Conservation (phyloP, 2,329 filamentous ascomycete species). For the Pyricularia grisea region DNA sequence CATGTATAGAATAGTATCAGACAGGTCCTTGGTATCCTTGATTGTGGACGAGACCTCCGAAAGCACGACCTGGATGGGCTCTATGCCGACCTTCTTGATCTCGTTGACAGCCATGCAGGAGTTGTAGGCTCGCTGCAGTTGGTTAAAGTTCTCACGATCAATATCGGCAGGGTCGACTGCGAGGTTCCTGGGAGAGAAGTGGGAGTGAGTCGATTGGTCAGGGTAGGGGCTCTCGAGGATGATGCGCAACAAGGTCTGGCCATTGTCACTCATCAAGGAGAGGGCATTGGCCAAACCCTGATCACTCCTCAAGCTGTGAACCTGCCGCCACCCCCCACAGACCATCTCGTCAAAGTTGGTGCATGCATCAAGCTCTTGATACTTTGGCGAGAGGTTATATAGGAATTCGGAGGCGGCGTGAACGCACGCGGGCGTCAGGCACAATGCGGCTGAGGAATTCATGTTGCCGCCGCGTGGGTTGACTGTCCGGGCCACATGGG, state of each 20-base stretch:
- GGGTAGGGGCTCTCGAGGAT: constrained; percentile 52
- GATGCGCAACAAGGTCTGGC: constrained; percentile 48
- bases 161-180: constrained; percentile 25
- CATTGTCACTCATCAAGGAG: constrained; percentile 51
- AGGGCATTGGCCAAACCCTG: constrained; percentile 51
- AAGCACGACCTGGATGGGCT: constrained; percentile 48
- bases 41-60: constrained; percentile 38
- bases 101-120: constrained; percentile 55
- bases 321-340: constrained; percentile 57
- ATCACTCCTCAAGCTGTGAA: constrained; percentile 57
- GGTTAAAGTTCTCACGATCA: constrained; percentile 55
- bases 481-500: not conserved
- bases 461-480: constrained; percentile 2
- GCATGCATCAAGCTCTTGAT: constrained; percentile 56
- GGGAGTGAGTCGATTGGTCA: constrained; percentile 25
- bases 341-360: constrained; percentile 59
- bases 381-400: constrained; percentile 49
- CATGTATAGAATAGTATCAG: constrained; percentile 37
- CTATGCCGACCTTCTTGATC: constrained; percentile 43
- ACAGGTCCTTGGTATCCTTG: constrained; percentile 18
- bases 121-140: constrained; percentile 54
- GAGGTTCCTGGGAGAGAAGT: constrained; percentile 34
- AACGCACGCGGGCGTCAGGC: constrained; percentile 50
- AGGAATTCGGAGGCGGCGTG: constrained; percentile 54
- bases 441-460: constrained; percentile 23